Evolutionary conservation across 371 early-diverging fungal genomes (phyloP), one percentile per base, ranked within the genome.

Genomic region (Dinochytrium kinnereticum): DNA sequence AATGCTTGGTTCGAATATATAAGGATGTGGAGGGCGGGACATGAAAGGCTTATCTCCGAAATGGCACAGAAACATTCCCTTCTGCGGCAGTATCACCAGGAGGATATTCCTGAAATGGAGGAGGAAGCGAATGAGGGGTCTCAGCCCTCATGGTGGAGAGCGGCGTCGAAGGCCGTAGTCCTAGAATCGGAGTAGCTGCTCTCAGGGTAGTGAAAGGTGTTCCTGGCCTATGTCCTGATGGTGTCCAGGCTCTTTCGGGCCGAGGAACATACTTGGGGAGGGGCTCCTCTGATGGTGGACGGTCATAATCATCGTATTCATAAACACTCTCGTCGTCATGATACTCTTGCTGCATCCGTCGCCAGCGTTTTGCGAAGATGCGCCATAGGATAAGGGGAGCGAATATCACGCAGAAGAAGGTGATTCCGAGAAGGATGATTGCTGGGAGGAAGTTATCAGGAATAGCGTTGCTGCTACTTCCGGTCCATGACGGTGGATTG

Each of bases 371-470:
- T 24, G 7, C 26, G 5, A 53, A 26, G 24, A 53, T 26, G n/a
- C 55, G 55, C n/a, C 55, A 53, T 5, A 53, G 55, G 24, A 53
- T n/a, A 7, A 53, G 13, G 24, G 55, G 55, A 5, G 55, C 26
- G 24, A 53, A n/a, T 13, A 53, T 24, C 5, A 53, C 24, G 26
- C 13, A 53, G 55, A 53, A 26, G 26, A 53, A 26, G 55, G 55
- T 53, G 5, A 26, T n/a, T 13, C n/a, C 55, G 55, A 53, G 55
- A 26, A 53, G 55, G 24, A 53, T 53, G 13, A 26, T 5, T 13
- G 55, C 55, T 15, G 55, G 55, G 55, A 53, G 5, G 55, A 53
- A n/a, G 55, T 53, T 53, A 26, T 53, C 49, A 21, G 49, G 49
- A 44, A 21, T n/a, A n/a, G 49, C 13, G 49, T 13, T 44, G 49